These are phyloP conservation scores for Acacia concinna DNA, from an alignment of 331 rosid species.

Conservation along the genomic window DNA sequence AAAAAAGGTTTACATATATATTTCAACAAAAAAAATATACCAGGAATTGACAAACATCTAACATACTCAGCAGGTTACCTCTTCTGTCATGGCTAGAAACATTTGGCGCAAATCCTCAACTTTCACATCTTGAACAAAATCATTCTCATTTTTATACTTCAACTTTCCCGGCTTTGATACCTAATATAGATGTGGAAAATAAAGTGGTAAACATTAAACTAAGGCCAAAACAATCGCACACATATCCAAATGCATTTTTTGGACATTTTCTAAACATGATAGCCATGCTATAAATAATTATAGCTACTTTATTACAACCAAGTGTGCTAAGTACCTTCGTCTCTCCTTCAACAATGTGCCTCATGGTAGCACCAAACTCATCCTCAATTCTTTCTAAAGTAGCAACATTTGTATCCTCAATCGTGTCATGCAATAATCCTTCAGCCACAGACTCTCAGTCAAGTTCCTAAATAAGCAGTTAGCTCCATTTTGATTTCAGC, in stretches of 20 bases:
- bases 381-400: slow-evolving; percentile 90
- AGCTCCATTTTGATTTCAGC: slow-evolving; percentile 25
- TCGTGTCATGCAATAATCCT: slow-evolving; percentile 94
- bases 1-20: slow-evolving; percentile 32
- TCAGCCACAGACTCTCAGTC: slow-evolving; percentile 99
- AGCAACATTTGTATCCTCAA: slow-evolving; percentile 90
- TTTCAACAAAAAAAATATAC: slow-evolving; percentile 29
- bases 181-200: slow-evolving; percentile 45
- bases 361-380: slow-evolving; percentile 86
- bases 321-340: slow-evolving; percentile 64
- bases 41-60: slow-evolving; percentile 25
- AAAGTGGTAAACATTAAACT: slow-evolving; percentile 21
- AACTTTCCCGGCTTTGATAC: slow-evolving; percentile 95
- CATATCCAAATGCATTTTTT: slow-evolving; percentile 27
- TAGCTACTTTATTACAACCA: slow-evolving; percentile 14
- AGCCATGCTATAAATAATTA: slow-evolving; percentile 3
- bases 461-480: slow-evolving; percentile 61
- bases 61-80: slow-evolving; percentile 50
- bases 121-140: slow-evolving; percentile 90
- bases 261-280: slow-evolving; percentile 25
- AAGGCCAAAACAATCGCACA: background rate
- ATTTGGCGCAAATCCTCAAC: slow-evolving; percentile 97
- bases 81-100: slow-evolving; percentile 99
- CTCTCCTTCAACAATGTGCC: slow-evolving; percentile 98
- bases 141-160: slow-evolving; percentile 75